phyloP scores from a whole-genome alignment of 371 early-diverging fungal genomes.

The Saksenaea vasiformis region DNA sequence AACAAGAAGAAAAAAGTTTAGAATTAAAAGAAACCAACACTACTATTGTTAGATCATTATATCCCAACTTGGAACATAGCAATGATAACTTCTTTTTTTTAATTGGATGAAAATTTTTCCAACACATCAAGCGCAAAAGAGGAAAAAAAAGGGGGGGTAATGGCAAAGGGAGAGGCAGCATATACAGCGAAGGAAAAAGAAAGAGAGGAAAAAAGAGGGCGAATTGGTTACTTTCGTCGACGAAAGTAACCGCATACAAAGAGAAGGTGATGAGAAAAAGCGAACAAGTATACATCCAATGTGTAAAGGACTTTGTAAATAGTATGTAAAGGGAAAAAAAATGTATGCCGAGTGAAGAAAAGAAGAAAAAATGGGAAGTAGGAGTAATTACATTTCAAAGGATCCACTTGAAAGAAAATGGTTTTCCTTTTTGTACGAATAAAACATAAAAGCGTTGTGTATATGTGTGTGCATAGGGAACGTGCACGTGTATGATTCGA shows the following conservation, averaged over 20 bases:
- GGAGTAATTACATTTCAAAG: slow-evolving; percentile 6
- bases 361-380: not conserved
- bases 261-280: not conserved
- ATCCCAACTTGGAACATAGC: not conserved
- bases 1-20: slow-evolving; percentile 3
- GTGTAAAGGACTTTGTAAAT: not conserved
- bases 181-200: not conserved
- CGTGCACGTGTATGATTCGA: no score
- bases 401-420: not conserved
- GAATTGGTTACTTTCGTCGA: not conserved
- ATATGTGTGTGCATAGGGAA: not conserved
- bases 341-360: slow-evolving; percentile 1
- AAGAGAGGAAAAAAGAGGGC: not conserved
- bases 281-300: not conserved
- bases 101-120: not conserved
- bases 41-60: no score
- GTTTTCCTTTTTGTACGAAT: slow-evolving; percentile 2
- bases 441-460: not conserved
- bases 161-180: not conserved
- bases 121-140: slow-evolving; percentile 8
- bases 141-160: slow-evolving; percentile 13
- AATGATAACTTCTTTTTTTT: not conserved
- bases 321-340: not conserved
- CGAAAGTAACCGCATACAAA: slow-evolving; percentile 4
- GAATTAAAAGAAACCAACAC: not conserved